Conservation (phyloP, 768 basidiomycete species). For the Pleurotus platypus region DNA sequence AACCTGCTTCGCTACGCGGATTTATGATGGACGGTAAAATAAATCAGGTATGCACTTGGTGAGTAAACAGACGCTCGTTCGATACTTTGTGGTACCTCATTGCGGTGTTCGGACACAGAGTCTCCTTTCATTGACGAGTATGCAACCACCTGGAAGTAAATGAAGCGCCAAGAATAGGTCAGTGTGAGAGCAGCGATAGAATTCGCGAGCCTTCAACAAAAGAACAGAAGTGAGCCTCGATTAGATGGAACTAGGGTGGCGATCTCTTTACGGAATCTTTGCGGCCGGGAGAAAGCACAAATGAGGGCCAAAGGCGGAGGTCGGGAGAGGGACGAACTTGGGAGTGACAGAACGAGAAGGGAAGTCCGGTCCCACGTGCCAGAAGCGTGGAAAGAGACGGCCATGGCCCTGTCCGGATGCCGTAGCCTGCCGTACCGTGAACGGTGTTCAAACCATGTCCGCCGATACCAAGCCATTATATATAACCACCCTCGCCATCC, state of each 20-base stretch:
- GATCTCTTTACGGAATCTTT: neutral
- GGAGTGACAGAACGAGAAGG: neutral
- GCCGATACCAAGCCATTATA: constrained; percentile 15
- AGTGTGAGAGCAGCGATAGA: neutral
- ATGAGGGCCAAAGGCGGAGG: constrained; percentile 4
- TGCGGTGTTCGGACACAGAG: too few species aligned
- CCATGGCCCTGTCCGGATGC: neutral
- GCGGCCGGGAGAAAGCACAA: neutral
- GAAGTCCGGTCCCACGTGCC: constrained; percentile 3
- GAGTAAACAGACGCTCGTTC: too few species aligned
- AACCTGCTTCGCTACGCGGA: too few species aligned
- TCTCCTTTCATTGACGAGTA: too few species aligned
- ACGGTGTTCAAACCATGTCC: constrained; percentile 12
- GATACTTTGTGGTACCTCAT: too few species aligned
- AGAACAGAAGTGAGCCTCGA: neutral
- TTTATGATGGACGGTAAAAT: too few species aligned
- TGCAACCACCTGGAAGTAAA: neutral
- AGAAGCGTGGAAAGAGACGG: neutral
- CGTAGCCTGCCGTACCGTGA: neutral
- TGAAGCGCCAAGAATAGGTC: neutral
- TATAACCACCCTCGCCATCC: neutral
- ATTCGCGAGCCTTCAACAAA: neutral
- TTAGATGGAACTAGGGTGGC: constrained; percentile 3
- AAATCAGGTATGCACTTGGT: too few species aligned
- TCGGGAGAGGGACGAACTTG: neutral